Evolutionary conservation across 208 protist genomes (phyloP).

Genomic region (Trichomonas vaginalis): DNA sequence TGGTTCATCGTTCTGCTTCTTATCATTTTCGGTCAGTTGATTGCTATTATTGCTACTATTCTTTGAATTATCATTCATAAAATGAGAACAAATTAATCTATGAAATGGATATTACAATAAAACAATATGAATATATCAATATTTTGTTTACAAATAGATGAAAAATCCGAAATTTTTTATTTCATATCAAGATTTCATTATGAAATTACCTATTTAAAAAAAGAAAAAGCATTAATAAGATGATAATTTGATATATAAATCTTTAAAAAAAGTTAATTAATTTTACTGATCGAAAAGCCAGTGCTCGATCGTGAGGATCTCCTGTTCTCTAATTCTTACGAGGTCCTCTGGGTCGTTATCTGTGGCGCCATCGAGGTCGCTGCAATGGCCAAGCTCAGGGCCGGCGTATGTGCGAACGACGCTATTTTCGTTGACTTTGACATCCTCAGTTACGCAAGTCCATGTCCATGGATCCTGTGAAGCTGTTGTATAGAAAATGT

Average conservation of each 20-base stretch:
- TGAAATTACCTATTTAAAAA: too few relatives aligned
- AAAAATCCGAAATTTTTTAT: too few relatives aligned
- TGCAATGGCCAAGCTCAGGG: neutral
- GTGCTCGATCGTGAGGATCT: neutral
- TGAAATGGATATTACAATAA: too few relatives aligned
- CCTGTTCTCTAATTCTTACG: neutral
- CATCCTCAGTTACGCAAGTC: neutral
- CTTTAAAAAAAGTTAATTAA: neutral
- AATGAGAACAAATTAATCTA: too few relatives aligned
- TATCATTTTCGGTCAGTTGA: too few relatives aligned
- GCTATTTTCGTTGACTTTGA: neutral
- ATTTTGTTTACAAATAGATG: too few relatives aligned
- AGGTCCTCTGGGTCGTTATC: neutral
- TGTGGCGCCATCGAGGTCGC: neutral
- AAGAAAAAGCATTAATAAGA: too few relatives aligned
- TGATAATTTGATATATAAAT: neutral
- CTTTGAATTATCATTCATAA: too few relatives aligned
- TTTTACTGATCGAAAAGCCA: neutral
- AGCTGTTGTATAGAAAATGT: neutral
- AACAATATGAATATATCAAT: too few relatives aligned
- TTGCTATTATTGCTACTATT: too few relatives aligned
- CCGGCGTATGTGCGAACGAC: neutral
- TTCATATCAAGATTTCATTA: too few relatives aligned
- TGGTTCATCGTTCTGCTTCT: too few relatives aligned
- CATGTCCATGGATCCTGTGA: constrained; percentile 13